Evolutionary conservation across 2,329 filamentous ascomycete genomes (phyloP).

Genomic region (Botrytis medusae): DNA sequence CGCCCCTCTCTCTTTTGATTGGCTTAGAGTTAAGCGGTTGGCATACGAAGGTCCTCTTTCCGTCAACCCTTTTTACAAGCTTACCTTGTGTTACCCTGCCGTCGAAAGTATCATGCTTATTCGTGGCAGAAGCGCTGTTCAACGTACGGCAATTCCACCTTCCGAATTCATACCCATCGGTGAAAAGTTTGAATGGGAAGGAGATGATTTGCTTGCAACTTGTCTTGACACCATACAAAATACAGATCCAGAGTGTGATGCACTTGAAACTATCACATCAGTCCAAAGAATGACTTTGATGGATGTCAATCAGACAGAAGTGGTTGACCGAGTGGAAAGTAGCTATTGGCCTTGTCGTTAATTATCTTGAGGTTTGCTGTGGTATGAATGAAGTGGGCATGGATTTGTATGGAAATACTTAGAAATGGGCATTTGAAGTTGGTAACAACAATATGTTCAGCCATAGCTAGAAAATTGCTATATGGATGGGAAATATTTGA

Average conservation of each 20-base stretch:
- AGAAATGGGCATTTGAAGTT: neutral
- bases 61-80: conserved; percentile 2
- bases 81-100: neutral
- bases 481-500: neutral
- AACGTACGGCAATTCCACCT: neutral
- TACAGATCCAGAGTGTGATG: neutral
- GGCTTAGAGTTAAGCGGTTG: neutral
- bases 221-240: neutral
- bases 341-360: neutral
- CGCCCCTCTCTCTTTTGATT: neutral
- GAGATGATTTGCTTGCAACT: neutral
- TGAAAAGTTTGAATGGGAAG: conserved; percentile 8
- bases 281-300: neutral
- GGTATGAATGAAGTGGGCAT: neutral
- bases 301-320: neutral
- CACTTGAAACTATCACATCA: neutral
- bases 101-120: conserved; percentile 11
- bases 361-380: neutral
- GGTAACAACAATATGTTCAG: neutral
- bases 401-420: neutral
- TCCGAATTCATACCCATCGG: neutral
- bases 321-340: neutral
- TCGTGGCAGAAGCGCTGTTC: neutral
- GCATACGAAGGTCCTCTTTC: conserved; percentile 5
- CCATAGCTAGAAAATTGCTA: neutral